Conservation (phyloP, 139 green algal species). For the Volvox africanus region DNA sequence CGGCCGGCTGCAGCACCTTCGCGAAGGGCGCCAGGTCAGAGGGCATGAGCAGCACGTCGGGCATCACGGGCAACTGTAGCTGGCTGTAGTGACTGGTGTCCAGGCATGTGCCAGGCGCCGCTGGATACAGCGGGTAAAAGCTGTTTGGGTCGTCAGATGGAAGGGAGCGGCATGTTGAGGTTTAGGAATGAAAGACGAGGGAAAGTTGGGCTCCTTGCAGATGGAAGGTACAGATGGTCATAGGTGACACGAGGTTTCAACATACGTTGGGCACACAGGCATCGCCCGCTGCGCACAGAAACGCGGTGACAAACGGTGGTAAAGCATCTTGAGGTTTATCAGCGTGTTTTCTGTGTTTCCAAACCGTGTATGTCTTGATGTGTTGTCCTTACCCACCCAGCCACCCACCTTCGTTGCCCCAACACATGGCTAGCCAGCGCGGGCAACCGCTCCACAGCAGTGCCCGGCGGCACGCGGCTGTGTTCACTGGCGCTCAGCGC, state of each 20-base stretch:
- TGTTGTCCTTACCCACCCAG: not conserved
- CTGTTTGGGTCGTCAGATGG: constrained; percentile 49
- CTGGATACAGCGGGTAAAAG: constrained; percentile 93
- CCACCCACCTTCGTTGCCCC: constrained; percentile 73
- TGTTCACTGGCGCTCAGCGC: constrained; percentile 52
- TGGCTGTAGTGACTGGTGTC: constrained; percentile 74
- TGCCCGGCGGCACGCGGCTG: constrained; percentile 49
- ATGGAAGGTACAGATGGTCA: too few species aligned
- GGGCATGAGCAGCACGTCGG: constrained; percentile 92
- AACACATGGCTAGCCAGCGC: constrained; percentile 84
- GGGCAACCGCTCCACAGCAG: constrained; percentile 75
- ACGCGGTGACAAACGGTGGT: too few species aligned
- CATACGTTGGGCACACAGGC: too few species aligned
- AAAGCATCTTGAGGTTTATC: too few species aligned
- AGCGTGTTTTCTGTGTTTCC: too few species aligned
- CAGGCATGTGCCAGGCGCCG: constrained; percentile 74
- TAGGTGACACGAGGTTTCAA: too few species aligned
- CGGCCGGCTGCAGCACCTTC: constrained; percentile 71
- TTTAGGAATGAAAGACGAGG: not conserved
- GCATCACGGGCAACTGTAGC: constrained; percentile 74
- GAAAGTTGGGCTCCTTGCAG: too few species aligned
- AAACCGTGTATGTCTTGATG: too few species aligned
- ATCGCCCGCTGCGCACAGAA: too few species aligned
- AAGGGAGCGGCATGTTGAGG: not conserved
- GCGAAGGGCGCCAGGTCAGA: constrained; percentile 94